These are phyloP conservation scores for Candida neerlandica DNA, from an alignment of 1,139 yeast genomes.

Conservation along the genomic window DNA sequence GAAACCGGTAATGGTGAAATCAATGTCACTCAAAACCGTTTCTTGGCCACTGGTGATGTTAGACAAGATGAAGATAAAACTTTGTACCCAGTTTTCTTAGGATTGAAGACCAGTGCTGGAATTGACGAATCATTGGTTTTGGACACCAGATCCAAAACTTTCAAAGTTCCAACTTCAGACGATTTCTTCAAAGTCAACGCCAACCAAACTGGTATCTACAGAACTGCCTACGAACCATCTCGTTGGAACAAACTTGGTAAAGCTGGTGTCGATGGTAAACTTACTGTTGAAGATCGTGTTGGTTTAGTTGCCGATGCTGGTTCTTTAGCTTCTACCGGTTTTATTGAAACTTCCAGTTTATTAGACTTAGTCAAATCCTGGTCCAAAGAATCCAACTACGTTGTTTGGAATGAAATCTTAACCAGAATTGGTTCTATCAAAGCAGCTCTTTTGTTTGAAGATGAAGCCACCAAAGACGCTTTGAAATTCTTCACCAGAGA, in stretches of 20 bases:
- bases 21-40: slow-evolving; percentile 71
- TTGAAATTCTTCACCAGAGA: slow-evolving; percentile 61
- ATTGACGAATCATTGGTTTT: slow-evolving; percentile 65
- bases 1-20: slow-evolving; percentile 43
- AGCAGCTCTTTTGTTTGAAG: slow-evolving; percentile 73
- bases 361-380: slow-evolving; percentile 67
- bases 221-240: slow-evolving; percentile 74
- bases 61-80: slow-evolving; percentile 61
- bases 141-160: slow-evolving; percentile 52
- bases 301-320: slow-evolving; percentile 85
- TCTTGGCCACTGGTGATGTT: slow-evolving; percentile 80
- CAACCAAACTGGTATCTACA: slow-evolving; percentile 80
- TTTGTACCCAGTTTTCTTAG: slow-evolving; percentile 83
- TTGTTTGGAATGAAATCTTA: slow-evolving; percentile 78
- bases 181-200: slow-evolving; percentile 79
- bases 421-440: slow-evolving; percentile 56
- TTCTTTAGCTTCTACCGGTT: slow-evolving; percentile 73
- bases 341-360: slow-evolving; percentile 65
- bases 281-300: slow-evolving; percentile 81
- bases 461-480: slow-evolving; percentile 54
- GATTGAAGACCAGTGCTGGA: slow-evolving; percentile 67
- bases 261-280: slow-evolving; percentile 65
- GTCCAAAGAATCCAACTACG: slow-evolving; percentile 68
- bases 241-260: slow-evolving; percentile 76
- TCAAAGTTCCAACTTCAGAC: slow-evolving; percentile 45